Evolutionary conservation across 805 yeast species (phyloP), one percentile per base, ranked within the genome.

Genomic region (Ogataea pini): DNA sequence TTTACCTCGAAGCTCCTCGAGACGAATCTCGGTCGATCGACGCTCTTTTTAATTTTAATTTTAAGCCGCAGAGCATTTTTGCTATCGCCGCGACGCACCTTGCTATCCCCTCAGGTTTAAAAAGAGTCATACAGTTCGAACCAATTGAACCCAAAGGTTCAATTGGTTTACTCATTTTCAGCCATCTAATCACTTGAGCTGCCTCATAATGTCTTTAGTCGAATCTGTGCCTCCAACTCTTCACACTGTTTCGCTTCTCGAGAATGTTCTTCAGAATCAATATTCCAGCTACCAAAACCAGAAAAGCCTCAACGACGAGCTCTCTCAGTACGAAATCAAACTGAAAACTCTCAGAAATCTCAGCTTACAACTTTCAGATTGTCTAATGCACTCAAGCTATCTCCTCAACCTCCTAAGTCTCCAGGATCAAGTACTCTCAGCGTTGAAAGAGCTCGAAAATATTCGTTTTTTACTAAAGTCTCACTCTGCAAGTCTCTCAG

Each of bases 291-390:
- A 28, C 32, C 32, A 10, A 12, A 7, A 7, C 14, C 9, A 17
- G 12, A 12, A 10, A 4, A 17, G 36, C 36, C 6, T 8, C 36
- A 4, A 39, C 42, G 55, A 52, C 22, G 44, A 50, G 31, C 44
- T 54, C 13, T 27, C 43, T 3, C 29, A 29, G 12, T 47, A 43
- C 36, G 56, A 56, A 42, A 39, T 42, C 36, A 46, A 38, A 24
- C 40, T 56, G 42, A 56, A 54, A 46, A 54, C 58, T 3, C 34
- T 54, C 34, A 51, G 49, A 47, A 56, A 54, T 33, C 48, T 56
- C 31, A 52, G 47, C 24, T 16, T 49, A 17, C 56, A 56, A 25
- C 48, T 56, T 6, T 13, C 50, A 20, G 60, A 56, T 24, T 36
- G 41, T 3, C 52, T 56, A 6, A 27, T 48, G 8, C 46, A 47